Percentiles rank a stretch among this genome's conserved stretches.
phyloP scores from a whole-genome alignment of 2,329 filamentous ascomycete species.

The Lachnellula arida region DNA sequence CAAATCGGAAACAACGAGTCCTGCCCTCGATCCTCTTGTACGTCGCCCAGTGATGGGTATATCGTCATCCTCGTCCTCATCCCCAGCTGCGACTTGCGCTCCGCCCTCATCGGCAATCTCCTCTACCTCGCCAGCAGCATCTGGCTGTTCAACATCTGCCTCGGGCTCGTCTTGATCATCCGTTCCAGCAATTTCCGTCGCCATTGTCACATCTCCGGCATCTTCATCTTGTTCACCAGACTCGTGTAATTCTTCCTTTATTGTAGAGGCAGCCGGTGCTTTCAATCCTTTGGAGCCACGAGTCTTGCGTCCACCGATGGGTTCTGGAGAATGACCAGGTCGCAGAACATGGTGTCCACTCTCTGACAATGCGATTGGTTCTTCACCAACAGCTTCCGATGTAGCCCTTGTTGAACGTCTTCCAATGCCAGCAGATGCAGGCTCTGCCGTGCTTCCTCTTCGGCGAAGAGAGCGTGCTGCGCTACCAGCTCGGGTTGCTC shows the following conservation, averaged over 20 bases:
- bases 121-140: conserved; percentile 13
- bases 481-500: conserved; percentile 28
- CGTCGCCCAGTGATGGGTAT: conserved; percentile 36
- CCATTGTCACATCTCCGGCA: conserved; percentile 10
- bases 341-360: conserved; percentile 55
- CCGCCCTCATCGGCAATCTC: conserved; percentile 30
- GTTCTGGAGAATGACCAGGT: conserved; percentile 51
- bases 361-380: conserved; percentile 54
- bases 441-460: conserved; percentile 22
- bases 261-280: conserved; percentile 26
- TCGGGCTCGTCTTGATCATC: conserved; percentile 27
- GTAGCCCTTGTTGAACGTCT: conserved; percentile 29
- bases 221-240: conserved; percentile 22
- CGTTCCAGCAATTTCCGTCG: conserved; percentile 24
- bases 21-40: conserved; percentile 33
- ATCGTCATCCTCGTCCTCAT: conserved; percentile 32
- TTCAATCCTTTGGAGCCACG: conserved; percentile 31
- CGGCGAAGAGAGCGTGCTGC: conserved; percentile 12
- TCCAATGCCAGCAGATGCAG: conserved; percentile 22
- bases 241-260: conserved; percentile 33
- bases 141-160: conserved; percentile 8
- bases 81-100: conserved; percentile 1
- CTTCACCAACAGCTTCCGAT: conserved; percentile 47
- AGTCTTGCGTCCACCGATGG: conserved; percentile 33
- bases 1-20: conserved; percentile 24